phyloP scores from a whole-genome alignment of 164 flowering plant genomes.

The Stephania yunnanensis region DNA sequence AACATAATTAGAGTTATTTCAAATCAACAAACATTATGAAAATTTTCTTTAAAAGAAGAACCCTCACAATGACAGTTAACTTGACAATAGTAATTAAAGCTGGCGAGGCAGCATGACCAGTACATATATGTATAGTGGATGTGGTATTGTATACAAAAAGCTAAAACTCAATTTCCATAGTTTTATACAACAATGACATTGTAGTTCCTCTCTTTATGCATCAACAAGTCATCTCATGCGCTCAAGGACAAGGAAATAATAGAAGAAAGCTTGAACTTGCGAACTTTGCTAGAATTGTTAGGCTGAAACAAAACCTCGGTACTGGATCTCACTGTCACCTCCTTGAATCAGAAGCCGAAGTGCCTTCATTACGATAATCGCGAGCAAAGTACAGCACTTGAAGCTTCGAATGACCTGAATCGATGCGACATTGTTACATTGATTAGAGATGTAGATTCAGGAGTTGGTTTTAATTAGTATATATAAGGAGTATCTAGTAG shows the following conservation, averaged over 20 bases:
- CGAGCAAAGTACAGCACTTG: conserved; percentile 69
- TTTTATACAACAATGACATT: not conserved
- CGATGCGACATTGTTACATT: not conserved
- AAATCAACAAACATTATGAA: too few relatives aligned
- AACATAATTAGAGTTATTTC: too few relatives aligned
- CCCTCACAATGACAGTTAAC: too few relatives aligned
- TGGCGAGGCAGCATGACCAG: too few relatives aligned
- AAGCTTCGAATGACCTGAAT: conserved; percentile 65
- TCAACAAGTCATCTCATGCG: conserved; percentile 34
- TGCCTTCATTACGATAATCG: conserved; percentile 66
- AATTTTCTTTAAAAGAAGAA: too few relatives aligned
- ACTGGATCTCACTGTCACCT: conserved; percentile 61
- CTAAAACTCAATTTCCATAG: not conserved
- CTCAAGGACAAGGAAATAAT: conserved; percentile 59
- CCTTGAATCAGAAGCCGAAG: conserved; percentile 79
- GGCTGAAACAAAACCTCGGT: conserved; percentile 78
- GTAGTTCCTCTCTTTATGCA: not conserved
- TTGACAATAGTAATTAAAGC: too few relatives aligned
- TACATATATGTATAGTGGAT: not conserved
- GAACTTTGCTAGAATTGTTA: conserved; percentile 40
- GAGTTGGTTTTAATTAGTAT: not conserved
- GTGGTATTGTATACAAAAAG: not conserved
- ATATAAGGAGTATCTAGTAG: not conserved
- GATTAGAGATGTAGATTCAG: not conserved
- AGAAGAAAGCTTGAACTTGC: conserved; percentile 70